These are phyloP conservation scores for Geranium brycei DNA, from an alignment of 345 rosid species.

Conservation along the genomic window DNA sequence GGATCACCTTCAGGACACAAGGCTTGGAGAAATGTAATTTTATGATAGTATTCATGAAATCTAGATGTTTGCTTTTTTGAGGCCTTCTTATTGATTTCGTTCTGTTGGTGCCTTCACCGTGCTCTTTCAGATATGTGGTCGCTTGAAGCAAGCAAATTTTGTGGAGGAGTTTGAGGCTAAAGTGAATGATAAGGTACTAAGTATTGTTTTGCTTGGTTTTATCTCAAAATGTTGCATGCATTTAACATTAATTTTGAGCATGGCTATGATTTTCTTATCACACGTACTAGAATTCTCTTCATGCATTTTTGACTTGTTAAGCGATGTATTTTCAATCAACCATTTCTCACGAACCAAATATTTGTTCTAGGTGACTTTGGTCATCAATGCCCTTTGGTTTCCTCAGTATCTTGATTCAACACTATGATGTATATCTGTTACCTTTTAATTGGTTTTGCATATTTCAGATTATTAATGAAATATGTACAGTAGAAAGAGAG, in stretches of 20 bases:
- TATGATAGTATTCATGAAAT: no score
- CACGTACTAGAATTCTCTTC: no score
- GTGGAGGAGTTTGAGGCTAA: conserved; percentile 56
- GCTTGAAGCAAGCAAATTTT: conserved; percentile 52
- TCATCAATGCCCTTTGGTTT: no score
- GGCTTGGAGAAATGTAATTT: conserved; percentile 66
- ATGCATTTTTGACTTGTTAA: no score
- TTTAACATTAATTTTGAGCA: neutral
- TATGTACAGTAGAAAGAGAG: no score
- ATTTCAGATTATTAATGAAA: no score
- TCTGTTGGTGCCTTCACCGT: conserved; percentile 11
- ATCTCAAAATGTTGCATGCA: neutral
- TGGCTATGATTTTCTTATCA: neutral
- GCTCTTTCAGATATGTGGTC: conserved; percentile 40
- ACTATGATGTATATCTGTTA: no score
- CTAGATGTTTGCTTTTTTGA: neutral
- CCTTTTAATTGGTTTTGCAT: no score
- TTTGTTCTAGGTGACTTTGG: no score
- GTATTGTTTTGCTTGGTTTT: neutral
- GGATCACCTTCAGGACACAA: conserved; percentile 43
- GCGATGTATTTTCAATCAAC: no score
- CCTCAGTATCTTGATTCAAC: no score
- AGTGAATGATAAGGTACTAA: conserved; percentile 37
- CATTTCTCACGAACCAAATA: no score
- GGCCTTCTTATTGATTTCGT: neutral